phyloP scores from a whole-genome alignment of 306 rosid species.

The Corylus avellana region DNA sequence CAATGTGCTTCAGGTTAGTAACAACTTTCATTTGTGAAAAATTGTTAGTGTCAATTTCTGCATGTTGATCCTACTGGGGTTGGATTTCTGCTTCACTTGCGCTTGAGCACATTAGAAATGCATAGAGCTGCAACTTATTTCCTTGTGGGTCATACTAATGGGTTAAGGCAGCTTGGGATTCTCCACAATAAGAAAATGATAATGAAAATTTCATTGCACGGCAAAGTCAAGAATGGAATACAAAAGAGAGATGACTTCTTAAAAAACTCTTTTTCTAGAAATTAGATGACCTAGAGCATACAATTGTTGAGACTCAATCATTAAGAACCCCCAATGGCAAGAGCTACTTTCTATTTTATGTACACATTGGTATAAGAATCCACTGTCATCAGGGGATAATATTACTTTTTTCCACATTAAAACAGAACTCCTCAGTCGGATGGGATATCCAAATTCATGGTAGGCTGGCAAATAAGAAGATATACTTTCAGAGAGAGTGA shows the following conservation, averaged over 20 bases:
- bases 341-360: neutral
- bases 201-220: neutral
- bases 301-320: neutral
- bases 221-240: neutral
- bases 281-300: neutral
- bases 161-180: neutral
- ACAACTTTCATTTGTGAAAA: neutral
- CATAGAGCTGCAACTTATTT: neutral
- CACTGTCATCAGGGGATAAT: neutral
- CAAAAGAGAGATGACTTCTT: neutral
- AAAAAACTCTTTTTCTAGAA: neutral
- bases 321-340: neutral
- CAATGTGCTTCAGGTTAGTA: slow-evolving; percentile 83
- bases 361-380: neutral
- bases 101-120: neutral
- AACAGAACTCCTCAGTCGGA: neutral
- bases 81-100: neutral
- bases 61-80: neutral
- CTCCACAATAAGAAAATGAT: neutral
- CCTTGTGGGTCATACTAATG: neutral
- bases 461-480: neutral
- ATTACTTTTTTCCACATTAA: neutral
- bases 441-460: neutral
- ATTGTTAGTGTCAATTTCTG: neutral
- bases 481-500: neutral